Percentiles rank a stretch among this genome's conserved stretches.
These are phyloP conservation scores for Neonectria faginata DNA, from an alignment of 2,329 filamentous ascomycete species.

Conservation along the genomic window DNA sequence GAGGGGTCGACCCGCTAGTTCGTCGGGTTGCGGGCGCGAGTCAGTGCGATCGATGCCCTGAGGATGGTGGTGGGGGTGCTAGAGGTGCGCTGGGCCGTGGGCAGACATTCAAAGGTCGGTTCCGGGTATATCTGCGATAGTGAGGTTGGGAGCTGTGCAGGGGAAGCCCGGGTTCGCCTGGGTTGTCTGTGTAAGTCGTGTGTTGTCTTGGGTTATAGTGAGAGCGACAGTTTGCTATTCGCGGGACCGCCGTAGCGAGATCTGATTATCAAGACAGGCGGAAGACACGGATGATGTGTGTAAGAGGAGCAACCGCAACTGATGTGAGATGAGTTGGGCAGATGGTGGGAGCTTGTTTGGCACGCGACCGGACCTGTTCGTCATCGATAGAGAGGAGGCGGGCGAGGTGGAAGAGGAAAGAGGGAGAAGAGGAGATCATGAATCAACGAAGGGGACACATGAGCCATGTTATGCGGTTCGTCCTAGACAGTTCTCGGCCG, in stretches of 20 bases:
- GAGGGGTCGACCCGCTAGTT: constrained; percentile 8
- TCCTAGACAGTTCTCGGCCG: constrained; percentile 3
- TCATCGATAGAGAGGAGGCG: constrained; percentile 25
- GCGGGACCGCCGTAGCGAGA: constrained; percentile 1
- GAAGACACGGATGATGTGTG: constrained; percentile 28
- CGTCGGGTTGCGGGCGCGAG: constrained; percentile 25
- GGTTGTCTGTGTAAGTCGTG: constrained; percentile 4
- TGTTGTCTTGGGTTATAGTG: constrained; percentile 15
- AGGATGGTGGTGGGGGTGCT: neutral
- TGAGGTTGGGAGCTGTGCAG: neutral
- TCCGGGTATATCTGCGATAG: neutral
- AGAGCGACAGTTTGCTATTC: constrained; percentile 13
- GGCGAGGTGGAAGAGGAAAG: constrained; percentile 26
- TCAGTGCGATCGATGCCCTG: constrained; percentile 26
- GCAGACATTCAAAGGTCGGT: neutral
- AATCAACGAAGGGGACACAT: constrained; percentile 22
- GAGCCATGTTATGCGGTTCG: constrained; percentile 29
- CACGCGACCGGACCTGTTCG: constrained; percentile 34
- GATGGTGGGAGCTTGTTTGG: constrained; percentile 30
- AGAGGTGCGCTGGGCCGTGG: neutral
- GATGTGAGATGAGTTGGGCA: constrained; percentile 29
- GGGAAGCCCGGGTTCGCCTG: neutral
- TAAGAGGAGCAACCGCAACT: constrained; percentile 24
- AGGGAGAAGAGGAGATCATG: constrained; percentile 7
- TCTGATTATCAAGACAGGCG: constrained; percentile 16